phyloP scores from a whole-genome alignment of 345 rosid genomes.

The Moricandia arvensis region DNA sequence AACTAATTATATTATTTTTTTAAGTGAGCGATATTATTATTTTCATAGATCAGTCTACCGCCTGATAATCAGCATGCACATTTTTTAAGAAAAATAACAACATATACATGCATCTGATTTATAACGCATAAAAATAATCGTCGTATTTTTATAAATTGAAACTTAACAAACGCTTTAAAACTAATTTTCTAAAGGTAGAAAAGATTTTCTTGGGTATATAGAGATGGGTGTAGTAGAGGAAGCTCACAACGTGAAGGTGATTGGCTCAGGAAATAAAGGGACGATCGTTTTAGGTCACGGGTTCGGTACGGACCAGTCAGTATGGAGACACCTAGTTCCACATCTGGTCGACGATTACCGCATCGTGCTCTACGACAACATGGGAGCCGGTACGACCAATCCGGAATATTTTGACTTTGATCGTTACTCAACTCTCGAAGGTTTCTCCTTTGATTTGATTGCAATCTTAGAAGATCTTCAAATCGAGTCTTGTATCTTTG shows the following conservation, averaged over 20 bases:
- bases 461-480: conserved; percentile 70
- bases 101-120: no score
- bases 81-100: no score
- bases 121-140: no score
- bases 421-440: conserved; percentile 71
- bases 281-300: conserved; percentile 75
- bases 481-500: conserved; percentile 53
- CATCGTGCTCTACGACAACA: conserved; percentile 79
- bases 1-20: no score
- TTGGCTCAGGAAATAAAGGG: conserved; percentile 57
- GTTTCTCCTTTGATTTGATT: conserved; percentile 69
- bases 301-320: conserved; percentile 90
- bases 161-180: no score
- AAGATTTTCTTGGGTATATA: not conserved
- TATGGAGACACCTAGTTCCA: conserved; percentile 86
- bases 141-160: no score
- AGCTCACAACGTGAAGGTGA: conserved; percentile 76
- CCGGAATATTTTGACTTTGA: conserved; percentile 83
- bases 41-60: no score
- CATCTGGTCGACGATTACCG: conserved; percentile 64
- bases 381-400: conserved; percentile 90
- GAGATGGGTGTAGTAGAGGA: conserved; percentile 63
- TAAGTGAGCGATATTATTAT: no score
- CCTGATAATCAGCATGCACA: no score
- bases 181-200: not conserved